Percentiles rank a stretch among this genome's conserved stretches.
These are phyloP conservation scores for Russula foetens DNA, from an alignment of 768 basidiomycete species.

Conservation along the genomic window DNA sequence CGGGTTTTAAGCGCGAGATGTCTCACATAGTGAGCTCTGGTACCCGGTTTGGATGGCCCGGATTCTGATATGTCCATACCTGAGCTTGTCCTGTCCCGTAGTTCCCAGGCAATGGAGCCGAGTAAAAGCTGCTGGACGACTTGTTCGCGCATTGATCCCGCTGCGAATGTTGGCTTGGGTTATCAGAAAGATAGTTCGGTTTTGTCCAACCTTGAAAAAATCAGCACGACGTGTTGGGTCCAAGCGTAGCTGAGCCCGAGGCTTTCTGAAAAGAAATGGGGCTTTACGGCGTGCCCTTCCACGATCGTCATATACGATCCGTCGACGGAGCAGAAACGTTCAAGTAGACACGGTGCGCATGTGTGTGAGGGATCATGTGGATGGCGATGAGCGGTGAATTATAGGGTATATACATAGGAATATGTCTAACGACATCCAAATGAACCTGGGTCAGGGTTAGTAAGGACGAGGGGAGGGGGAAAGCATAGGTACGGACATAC, in stretches of 20 bases:
- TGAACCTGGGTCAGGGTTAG: neutral
- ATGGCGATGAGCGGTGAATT: neutral
- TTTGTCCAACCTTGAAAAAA: neutral
- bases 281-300: neutral
- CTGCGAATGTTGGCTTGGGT: neutral
- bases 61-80: conserved; percentile 29
- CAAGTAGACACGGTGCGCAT: neutral
- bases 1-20: neutral
- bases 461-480: neutral
- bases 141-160: too few species aligned
- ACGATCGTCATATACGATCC: neutral
- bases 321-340: neutral
- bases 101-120: too few species aligned
- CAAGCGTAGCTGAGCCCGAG: too few species aligned
- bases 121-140: neutral
- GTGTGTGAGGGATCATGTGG: neutral
- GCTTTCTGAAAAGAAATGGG: neutral
- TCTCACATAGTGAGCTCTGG: conserved; percentile 62
- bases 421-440: conserved; percentile 3
- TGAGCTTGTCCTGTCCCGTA: neutral
- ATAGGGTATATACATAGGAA: conserved; percentile 2
- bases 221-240: too few species aligned
- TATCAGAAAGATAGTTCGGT: neutral
- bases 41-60: conserved; percentile 66
- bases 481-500: neutral